Evolutionary conservation across 495 filamentous ascomycete species (phyloP), one percentile per base, ranked within the genome.

Genomic region (Neurospora africana): DNA sequence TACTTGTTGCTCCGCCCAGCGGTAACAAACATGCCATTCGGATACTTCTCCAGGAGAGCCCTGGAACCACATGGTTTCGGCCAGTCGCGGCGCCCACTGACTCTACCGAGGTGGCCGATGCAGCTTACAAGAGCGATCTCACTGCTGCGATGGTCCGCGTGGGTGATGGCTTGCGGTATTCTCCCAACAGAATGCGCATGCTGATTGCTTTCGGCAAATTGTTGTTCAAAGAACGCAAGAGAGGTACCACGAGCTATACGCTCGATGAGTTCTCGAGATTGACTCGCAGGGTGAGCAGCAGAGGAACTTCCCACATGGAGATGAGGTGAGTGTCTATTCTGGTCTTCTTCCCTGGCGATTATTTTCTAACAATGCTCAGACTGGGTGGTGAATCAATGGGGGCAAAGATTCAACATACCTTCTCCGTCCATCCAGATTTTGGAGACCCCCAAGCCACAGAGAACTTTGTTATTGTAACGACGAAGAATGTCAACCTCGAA

Each of bases 121-220:
- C 33, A 58, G 69, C 58, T 27, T 76, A 76, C 70, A 75, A 69
- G 40, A 30, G 53, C 9, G 68, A 72, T 0, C 35, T 81, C 2
- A 15, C 36, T 2, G 9, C 36, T 6, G 61, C 53, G 2, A 58
- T 79, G 13, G 30, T 71, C 21, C n/a, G 27, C 7, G 30, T 43
- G 1, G 38, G 70, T 4, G 35, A 21, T 1, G 68, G 69, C 13
- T 39, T 81, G 68, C 44, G 68, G 7, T 35, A 71, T 9, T 30
- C 73, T 9, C 74, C 77, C 5, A 78, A 74, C 68, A 73, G 73
- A 65, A 79, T 82, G 75, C 72, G 71, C 7, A 80, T 92, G 84
- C 83, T 86, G 27, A 82, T 90, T 4, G 81, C 85, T 39, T 85
- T 92, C 58, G 91, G 90, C 0, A 79, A 82, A 0, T 82, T 88